These are phyloP conservation scores for Coix lacrymajobi DNA, from an alignment of 176 grass and related monocot genomes.

Conservation along the genomic window DNA sequence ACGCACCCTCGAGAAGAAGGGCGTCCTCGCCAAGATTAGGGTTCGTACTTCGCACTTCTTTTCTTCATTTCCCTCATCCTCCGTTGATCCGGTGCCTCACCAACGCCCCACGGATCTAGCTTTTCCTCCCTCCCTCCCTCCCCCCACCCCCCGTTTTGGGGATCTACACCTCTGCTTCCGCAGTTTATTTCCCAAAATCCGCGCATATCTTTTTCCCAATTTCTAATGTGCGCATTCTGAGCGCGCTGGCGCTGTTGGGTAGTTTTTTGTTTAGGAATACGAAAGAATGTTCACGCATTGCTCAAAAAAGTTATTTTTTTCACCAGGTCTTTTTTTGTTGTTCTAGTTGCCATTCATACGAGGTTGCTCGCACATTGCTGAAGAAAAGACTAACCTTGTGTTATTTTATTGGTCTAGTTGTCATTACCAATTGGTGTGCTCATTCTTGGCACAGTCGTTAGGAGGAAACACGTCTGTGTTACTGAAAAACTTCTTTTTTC, in stretches of 20 bases:
- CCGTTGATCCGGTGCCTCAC: not conserved
- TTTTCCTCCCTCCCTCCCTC: not conserved
- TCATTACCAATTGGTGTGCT: not conserved
- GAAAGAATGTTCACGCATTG: not conserved
- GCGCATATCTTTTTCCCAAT: not conserved
- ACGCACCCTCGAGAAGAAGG: constrained; percentile 93
- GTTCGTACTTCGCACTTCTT: constrained; percentile 14
- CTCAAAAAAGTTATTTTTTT: not conserved
- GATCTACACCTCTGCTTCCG: not conserved
- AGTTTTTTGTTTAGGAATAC: not conserved
- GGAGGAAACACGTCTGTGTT: not conserved
- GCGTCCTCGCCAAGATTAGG: constrained; percentile 92
- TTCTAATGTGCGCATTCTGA: not conserved
- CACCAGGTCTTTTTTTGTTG: too few species aligned
- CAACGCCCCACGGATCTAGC: not conserved
- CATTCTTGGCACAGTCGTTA: not conserved
- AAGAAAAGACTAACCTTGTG: not conserved
- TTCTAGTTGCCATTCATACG: not conserved
- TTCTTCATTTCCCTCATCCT: not conserved
- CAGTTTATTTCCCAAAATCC: not conserved
- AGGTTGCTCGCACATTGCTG: not conserved
- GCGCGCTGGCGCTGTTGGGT: not conserved
- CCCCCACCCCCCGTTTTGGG: not conserved
- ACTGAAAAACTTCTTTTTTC: not conserved
- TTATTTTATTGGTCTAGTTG: not conserved